These are phyloP conservation scores for Entomortierella lignicola DNA, from an alignment of 192 early-diverging fungal genomes.

Conservation along the genomic window DNA sequence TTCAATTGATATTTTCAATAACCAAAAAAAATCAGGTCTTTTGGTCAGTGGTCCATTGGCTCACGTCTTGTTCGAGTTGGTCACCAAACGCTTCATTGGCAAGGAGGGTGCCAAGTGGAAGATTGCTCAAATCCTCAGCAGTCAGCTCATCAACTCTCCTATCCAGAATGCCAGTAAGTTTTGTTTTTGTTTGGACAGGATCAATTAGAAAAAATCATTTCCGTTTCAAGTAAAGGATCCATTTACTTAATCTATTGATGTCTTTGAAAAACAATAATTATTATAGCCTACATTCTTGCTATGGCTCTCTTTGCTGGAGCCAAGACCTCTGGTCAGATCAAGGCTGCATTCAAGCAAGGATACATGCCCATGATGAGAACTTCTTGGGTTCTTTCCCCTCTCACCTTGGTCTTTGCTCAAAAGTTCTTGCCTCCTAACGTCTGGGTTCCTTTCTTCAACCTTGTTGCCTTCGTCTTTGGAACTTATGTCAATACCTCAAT, in stretches of 20 bases:
- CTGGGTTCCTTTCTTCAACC: constrained; percentile 95
- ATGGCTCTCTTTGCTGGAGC: constrained; percentile 87
- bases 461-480: constrained; percentile 82
- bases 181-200: too few relatives aligned
- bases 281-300: constrained; percentile 80
- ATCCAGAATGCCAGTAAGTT: constrained; percentile 83
- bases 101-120: constrained; percentile 73
- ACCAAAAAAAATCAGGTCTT: constrained; percentile 75
- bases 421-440: constrained; percentile 78
- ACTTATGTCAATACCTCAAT: constrained; percentile 81
- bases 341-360: constrained; percentile 65
- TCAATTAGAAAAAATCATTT: too few relatives aligned
- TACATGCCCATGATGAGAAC: constrained; percentile 84
- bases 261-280: not conserved
- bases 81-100: constrained; percentile 80
- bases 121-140: constrained; percentile 77
- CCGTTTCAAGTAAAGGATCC: too few relatives aligned
- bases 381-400: constrained; percentile 85
- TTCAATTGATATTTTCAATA: too few relatives aligned
- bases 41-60: constrained; percentile 85
- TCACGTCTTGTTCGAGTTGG: constrained; percentile 80
- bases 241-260: not conserved
- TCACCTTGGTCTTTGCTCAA: constrained; percentile 82
- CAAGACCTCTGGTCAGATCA: constrained; percentile 62
- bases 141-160: constrained; percentile 85